phyloP scores from a whole-genome alignment of 257 asterid species.

The Capsicum baccatum region DNA sequence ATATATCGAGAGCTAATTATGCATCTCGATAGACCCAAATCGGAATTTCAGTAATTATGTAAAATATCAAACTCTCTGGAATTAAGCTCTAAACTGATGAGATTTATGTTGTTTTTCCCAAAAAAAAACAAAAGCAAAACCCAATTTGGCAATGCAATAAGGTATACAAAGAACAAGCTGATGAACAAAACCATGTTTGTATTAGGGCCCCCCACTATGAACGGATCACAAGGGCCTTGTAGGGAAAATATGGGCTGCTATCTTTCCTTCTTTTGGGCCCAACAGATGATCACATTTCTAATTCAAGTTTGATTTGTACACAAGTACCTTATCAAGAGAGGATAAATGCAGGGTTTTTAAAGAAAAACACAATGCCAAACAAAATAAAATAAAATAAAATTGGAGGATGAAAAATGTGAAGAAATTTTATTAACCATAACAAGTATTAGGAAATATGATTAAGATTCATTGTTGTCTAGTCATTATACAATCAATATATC shows the following conservation, averaged over 20 bases:
- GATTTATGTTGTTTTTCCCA: too few relatives aligned
- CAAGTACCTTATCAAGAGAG: neutral
- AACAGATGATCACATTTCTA: neutral
- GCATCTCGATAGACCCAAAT: too few relatives aligned
- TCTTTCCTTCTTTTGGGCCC: neutral
- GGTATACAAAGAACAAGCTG: too few relatives aligned
- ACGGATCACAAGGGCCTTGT: neutral
- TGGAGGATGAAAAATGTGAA: slow-evolving; percentile 4
- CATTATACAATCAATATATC: slow-evolving; percentile 1
- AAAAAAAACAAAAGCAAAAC: too few relatives aligned
- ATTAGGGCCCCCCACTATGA: neutral
- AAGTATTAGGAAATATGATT: too few relatives aligned
- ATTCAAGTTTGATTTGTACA: neutral
- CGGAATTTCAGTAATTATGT: too few relatives aligned
- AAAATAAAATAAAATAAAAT: neutral
- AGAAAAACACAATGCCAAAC: neutral
- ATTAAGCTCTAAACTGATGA: too few relatives aligned
- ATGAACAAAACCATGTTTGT: too few relatives aligned
- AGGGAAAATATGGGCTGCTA: neutral
- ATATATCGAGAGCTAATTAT: too few relatives aligned
- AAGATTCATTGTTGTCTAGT: neutral
- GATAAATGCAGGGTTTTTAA: neutral
- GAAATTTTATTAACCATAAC: neutral
- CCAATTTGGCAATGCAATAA: too few relatives aligned
- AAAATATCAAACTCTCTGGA: too few relatives aligned